phyloP scores from a whole-genome alignment of 495 filamentous ascomycete species.

The Neurospora sp. region DNA sequence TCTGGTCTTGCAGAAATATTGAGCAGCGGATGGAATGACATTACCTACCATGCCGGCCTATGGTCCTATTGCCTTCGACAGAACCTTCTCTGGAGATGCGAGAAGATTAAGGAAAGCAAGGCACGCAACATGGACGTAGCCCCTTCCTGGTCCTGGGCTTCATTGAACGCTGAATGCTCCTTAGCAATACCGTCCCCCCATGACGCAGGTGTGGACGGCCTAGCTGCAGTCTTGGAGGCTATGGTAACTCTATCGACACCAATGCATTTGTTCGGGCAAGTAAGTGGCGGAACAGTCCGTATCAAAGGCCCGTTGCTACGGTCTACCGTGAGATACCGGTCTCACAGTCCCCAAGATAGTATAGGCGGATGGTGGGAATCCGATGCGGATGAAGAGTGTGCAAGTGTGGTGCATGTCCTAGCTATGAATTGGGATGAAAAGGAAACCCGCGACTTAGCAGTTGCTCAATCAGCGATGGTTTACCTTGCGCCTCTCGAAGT shows the following conservation, averaged over 20 bases:
- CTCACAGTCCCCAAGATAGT: no score
- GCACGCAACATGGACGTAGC: background rate
- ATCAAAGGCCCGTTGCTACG: background rate
- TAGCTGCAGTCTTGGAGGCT: background rate
- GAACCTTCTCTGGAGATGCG: background rate
- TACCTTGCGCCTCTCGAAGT: background rate
- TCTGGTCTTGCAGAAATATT: background rate
- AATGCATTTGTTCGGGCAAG: background rate
- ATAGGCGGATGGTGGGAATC: background rate
- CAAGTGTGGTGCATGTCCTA: no score
- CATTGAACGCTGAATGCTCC: background rate
- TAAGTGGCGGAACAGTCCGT: background rate
- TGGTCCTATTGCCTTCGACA: constrained; percentile 1
- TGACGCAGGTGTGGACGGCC: background rate
- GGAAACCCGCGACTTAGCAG: background rate
- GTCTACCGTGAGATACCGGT: background rate
- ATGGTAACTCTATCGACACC: background rate
- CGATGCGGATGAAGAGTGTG: background rate
- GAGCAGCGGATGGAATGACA: background rate
- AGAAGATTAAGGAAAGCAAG: background rate
- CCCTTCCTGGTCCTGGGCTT: background rate
- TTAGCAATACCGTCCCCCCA: no score
- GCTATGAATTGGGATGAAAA: background rate
- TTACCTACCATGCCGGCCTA: constrained; percentile 15
- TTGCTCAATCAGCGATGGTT: background rate